phyloP scores from a whole-genome alignment of 2,329 filamentous ascomycete species.

The Bipolaris bicolor region DNA sequence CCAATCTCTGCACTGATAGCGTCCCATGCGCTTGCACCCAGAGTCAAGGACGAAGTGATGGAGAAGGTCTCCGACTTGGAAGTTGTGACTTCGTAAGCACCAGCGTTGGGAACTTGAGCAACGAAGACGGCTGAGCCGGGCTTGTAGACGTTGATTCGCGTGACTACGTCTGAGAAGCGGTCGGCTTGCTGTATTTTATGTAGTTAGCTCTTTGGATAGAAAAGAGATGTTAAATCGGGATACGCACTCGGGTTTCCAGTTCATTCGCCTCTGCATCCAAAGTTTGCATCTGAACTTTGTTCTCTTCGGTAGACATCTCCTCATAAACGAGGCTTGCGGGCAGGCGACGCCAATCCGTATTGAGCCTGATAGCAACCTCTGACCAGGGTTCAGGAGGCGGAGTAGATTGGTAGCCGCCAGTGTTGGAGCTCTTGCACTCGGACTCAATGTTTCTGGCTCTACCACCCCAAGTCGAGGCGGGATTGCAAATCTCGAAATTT shows the following conservation, averaged over 20 bases:
- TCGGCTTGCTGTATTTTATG: background rate
- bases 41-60: background rate
- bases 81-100: background rate
- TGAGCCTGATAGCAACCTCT: background rate
- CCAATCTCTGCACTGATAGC: conserved; percentile 3
- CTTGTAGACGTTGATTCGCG: background rate
- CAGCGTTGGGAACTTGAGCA: background rate
- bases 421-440: background rate
- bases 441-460: background rate
- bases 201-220: too few species aligned
- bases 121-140: background rate
- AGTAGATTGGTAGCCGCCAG: background rate
- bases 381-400: background rate
- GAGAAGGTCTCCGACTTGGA: background rate
- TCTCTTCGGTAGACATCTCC: background rate
- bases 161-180: background rate
- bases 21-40: background rate
- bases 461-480: background rate
- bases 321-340: background rate
- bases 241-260: background rate
- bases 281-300: background rate
- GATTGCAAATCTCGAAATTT: background rate
- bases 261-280: background rate
- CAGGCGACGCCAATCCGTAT: background rate
- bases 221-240: background rate